Percentiles rank a stretch among this genome's conserved stretches.
phyloP scores from a whole-genome alignment of 805 yeast genomes.

The Barnettozyma sucrosica region DNA sequence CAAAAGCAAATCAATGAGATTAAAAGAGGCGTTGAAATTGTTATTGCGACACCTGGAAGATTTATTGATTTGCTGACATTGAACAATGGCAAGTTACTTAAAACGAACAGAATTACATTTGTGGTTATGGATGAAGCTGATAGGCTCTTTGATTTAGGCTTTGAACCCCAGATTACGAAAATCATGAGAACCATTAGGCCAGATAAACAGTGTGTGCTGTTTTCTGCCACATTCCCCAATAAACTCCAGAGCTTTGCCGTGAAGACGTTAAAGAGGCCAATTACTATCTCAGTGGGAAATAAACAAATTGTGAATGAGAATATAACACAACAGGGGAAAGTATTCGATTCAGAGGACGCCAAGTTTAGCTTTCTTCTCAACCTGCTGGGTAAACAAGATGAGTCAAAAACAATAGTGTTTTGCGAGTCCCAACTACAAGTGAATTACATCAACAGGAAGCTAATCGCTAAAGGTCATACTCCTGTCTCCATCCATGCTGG shows the following conservation, averaged over 20 bases:
- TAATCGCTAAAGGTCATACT: constrained; percentile 47
- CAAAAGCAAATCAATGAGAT: constrained; percentile 76
- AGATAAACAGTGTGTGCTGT: constrained; percentile 82
- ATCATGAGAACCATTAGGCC: constrained; percentile 73
- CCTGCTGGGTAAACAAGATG: constrained; percentile 42
- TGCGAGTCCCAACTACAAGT: constrained; percentile 86
- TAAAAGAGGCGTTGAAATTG: constrained; percentile 69
- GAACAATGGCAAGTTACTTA: constrained; percentile 67
- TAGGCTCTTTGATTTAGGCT: constrained; percentile 93
- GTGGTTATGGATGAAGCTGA: constrained; percentile 96
- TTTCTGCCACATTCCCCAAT: constrained; percentile 90
- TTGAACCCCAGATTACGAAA: constrained; percentile 90
- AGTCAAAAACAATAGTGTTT: constrained; percentile 64
- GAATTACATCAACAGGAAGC: constrained; percentile 56
- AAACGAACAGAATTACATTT: constrained; percentile 64
- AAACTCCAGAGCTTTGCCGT: constrained; percentile 73
- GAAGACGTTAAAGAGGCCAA: constrained; percentile 54
- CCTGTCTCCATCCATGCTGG: constrained; percentile 87
- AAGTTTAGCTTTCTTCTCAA: constrained; percentile 54
- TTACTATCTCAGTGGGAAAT: constrained; percentile 76
- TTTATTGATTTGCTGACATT: constrained; percentile 83
- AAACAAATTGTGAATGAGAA: constrained; percentile 76
- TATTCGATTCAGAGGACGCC: constrained; percentile 44
- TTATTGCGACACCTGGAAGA: constrained; percentile 95
- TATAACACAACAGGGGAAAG: constrained; percentile 64